Evolutionary conservation across 768 basidiomycete genomes (phyloP), one percentile per base, ranked within the genome.

Genomic region (Suillus decipiens): DNA sequence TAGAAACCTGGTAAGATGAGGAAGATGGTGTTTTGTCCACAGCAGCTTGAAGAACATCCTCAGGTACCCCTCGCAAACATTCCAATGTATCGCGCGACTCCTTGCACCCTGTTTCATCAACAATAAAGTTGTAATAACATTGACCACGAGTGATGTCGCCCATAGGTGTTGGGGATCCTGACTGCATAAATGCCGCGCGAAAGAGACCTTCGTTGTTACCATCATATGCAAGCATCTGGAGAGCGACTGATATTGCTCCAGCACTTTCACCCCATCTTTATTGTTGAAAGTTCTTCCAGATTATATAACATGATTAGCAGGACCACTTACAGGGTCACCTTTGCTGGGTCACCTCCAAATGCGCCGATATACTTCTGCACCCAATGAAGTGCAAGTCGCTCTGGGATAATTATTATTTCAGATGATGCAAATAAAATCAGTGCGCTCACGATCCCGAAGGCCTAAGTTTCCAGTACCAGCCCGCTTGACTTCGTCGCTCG

Each of bases 271-370:
- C 67, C 68, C 67, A 69, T 51, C 68, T 69, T 31, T 12, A 4
- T 10, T 28, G 24, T 22, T 14, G 5, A 1, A 9, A 6, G 36
- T 55, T 15, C 42, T 14, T 10, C 17, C 12, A 5, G 42, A 39
- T 33, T 11, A 9, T 11, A 19, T 28, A 11, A 14, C 5, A 43
- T 24, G 1, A 14, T 6, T 36, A 7, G 9, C 42, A 7, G 17
- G n/a, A 42, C 28, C 5, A 62, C 66, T 64, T 57, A 74, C 72
- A 72, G 55, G n/a, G 66, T 66, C 5, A 76, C 76, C 50, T 71
- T 76, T 2, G 56, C 43, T 3, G 73, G 73, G 61, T 82, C 72
- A 37, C 81, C 81, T 5, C 81, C 80, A 63, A 81, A 81, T 0
- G 72, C 66, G 28, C 63, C 66, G 43, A 81, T 79, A 64, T 82